Evolutionary conservation across 306 rosid genomes (phyloP), one percentile per base, ranked within the genome.

Genomic region (Cercis canadensis): DNA sequence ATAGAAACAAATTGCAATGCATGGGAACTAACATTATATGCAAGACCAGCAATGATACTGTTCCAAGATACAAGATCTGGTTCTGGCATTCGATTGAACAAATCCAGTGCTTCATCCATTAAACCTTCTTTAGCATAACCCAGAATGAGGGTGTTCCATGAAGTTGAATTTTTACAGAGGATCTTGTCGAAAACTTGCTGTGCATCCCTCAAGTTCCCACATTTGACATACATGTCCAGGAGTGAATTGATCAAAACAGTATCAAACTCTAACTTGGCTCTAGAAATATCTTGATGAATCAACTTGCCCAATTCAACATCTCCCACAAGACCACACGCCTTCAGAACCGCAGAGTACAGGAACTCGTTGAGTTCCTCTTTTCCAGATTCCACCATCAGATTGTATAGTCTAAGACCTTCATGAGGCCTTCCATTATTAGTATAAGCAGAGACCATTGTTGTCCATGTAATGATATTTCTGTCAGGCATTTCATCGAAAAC

Each of bases 201-300:
- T 4, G 98, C 97, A 57, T 81, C 85, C 34, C 65, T 61, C 89
- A 88, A 80, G 74, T 75, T 24, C 29, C 29, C 29, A 24, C 29
- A 24, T 24, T 86, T 57, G 84, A 53, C 29, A 24, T 81, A 90
- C 98, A 93, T 87, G 60, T 90, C 97, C 94, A 93, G 76, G 56
- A 88, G 92, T 43, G 88, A 75, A 78, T 93, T 93, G 97, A 90
- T 84, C 85, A 93, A 65, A 82, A 86, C 91, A 34, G 80, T 81
- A 67, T 93, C 98, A 71, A 51, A 78, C 72, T 79, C 83, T 73
- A 88, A 65, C 36, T 68, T 75, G 29, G 62, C 82, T 44, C 70
- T 53, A 70, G 46, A 61, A 54, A 93, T 47, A 43, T 68, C 75
- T 13, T 54, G 72, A 69, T 82, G 94, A 73, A 90, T 77, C 60